Conservation (phyloP, 768 basidiomycete genomes). For the Suillus cothurnatus region DNA sequence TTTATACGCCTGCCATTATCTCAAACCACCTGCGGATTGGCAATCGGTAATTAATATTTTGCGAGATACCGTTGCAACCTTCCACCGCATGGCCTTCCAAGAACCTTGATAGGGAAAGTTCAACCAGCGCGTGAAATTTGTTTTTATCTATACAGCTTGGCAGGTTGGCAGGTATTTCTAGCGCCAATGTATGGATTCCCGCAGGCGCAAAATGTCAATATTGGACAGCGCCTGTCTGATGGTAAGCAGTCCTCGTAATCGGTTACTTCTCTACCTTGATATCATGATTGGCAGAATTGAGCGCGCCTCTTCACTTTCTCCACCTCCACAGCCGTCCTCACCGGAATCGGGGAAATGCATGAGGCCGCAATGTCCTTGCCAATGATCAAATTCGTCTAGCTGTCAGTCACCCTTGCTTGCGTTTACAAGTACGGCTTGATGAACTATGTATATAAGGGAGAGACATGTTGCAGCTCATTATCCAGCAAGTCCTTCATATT, state of each 20-base stretch:
- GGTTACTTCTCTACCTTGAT: neutral
- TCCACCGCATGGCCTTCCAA: neutral
- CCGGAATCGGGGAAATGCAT: neutral
- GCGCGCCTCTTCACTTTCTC: neutral
- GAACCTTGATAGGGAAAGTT: neutral
- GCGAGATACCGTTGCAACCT: neutral
- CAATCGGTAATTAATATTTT: neutral
- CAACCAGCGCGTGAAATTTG: neutral
- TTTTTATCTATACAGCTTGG: slow-evolving; percentile 1
- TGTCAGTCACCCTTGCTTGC: neutral
- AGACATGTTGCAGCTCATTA: neutral
- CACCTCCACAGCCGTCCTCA: neutral
- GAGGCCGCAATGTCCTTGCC: neutral
- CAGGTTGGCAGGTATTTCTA: neutral
- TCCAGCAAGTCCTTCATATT: too few species aligned
- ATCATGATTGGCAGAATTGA: neutral
- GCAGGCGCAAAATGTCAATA: neutral
- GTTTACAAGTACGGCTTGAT: neutral
- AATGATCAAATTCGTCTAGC: neutral
- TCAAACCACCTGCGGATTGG: neutral
- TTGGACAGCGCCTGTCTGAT: neutral
- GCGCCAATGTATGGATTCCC: neutral
- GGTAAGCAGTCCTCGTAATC: neutral
- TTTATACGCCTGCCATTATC: neutral
- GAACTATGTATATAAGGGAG: neutral